Conservation (phyloP, 2,329 filamentous ascomycete genomes). For the Cercospora nicotianae region DNA sequence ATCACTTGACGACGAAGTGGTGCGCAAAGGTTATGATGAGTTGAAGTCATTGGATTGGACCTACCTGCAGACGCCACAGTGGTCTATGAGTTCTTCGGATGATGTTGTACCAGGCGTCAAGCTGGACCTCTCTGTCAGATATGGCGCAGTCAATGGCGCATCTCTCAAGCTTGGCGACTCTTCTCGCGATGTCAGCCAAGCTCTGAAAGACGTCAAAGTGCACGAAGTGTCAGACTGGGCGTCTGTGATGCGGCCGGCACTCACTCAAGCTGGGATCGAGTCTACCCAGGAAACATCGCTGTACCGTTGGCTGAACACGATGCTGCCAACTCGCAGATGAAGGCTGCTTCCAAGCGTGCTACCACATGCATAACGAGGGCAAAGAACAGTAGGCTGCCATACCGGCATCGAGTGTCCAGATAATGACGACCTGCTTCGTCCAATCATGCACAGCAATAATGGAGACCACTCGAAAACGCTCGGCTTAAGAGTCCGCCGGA, state of each 20-base stretch:
- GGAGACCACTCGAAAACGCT: neutral
- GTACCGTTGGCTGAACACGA: constrained; percentile 8
- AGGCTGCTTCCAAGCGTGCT: neutral
- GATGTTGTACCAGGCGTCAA: constrained; percentile 12
- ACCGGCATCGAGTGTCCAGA: neutral
- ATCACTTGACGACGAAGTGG: constrained; percentile 52
- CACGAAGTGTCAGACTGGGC: constrained; percentile 48
- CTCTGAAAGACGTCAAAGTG: constrained; percentile 43
- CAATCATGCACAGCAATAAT: neutral
- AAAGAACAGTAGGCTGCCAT: neutral
- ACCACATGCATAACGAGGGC: neutral
- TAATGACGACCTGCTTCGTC: neutral
- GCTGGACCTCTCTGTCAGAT: constrained; percentile 46
- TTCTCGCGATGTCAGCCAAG: constrained; percentile 18
- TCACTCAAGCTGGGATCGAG: neutral
- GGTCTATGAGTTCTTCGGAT: constrained; percentile 48
- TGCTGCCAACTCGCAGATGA: neutral
- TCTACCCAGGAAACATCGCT: neutral
- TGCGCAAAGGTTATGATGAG: constrained; percentile 64
- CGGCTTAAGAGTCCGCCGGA: neutral
- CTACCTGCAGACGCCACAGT: constrained; percentile 82
- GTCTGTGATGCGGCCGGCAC: neutral
- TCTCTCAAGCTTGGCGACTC: constrained; percentile 31
- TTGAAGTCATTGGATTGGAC: constrained; percentile 71
- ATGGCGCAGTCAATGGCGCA: constrained; percentile 56